A percentile compares a stretch with the other conserved stretches of the same genome.
phyloP scores from a whole-genome alignment of 495 filamentous ascomycete species.

The Aspergillus affinis region DNA sequence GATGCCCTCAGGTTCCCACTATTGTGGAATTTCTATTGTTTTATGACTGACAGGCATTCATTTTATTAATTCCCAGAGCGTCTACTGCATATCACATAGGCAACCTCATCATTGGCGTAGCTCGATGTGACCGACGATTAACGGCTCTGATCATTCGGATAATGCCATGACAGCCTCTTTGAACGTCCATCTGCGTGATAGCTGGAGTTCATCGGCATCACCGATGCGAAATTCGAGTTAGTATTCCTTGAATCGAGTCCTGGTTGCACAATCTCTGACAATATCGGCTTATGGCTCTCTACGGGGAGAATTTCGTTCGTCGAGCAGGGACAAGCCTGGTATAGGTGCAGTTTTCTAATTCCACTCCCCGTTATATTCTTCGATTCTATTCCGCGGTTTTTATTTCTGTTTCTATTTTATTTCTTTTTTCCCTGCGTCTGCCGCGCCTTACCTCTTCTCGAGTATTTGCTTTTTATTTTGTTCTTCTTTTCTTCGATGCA shows the following conservation, averaged over 20 bases:
- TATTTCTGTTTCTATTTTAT: neutral
- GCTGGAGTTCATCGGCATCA: constrained; percentile 20
- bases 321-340: constrained; percentile 22
- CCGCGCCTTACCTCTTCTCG: neutral
- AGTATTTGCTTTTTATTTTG: neutral
- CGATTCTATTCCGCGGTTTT: constrained; percentile 1
- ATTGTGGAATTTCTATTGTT: neutral
- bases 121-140: constrained; percentile 20
- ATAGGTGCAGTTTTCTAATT: constrained; percentile 10
- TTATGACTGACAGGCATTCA: neutral
- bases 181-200: constrained; percentile 9
- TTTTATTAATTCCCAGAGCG: neutral
- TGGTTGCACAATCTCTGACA: constrained; percentile 18
- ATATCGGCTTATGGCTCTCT: constrained; percentile 15
- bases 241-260: constrained; percentile 19
- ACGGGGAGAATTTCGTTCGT: constrained; percentile 13
- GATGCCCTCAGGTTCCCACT: constrained; percentile 5
- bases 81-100: neutral
- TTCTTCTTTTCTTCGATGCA: neutral
- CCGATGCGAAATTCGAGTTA: constrained; percentile 15
- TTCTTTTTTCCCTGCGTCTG: constrained; percentile 3
- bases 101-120: neutral
- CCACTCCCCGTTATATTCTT: constrained; percentile 6
- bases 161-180: constrained; percentile 8
- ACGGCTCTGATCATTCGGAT: constrained; percentile 8